Evolutionary conservation across 1,284 basidiomycete genomes (phyloP).

Genomic region (Bjerkandera adusta): DNA sequence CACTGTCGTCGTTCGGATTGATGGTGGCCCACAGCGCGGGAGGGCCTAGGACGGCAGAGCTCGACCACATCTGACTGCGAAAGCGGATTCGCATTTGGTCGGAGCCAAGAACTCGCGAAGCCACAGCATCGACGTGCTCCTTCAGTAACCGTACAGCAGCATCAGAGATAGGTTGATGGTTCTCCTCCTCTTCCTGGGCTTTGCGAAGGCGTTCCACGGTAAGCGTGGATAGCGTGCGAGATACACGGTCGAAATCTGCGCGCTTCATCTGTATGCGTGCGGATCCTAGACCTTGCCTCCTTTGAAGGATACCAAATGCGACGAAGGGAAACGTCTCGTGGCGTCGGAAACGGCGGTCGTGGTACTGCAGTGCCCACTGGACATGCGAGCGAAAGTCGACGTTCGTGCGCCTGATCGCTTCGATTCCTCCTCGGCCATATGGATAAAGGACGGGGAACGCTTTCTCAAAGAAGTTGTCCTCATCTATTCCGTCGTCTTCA

Average conservation of each 20-base stretch:
- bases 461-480: slow-evolving; percentile 25
- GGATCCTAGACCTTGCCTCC: slow-evolving; percentile 20
- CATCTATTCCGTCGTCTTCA: not conserved
- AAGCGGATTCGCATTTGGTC: slow-evolving; percentile 8
- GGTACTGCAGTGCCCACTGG: slow-evolving; percentile 35
- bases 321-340: slow-evolving; percentile 34
- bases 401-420: slow-evolving; percentile 18
- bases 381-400: slow-evolving; percentile 33
- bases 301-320: slow-evolving; percentile 33
- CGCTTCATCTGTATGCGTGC: slow-evolving; percentile 16
- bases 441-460: slow-evolving; percentile 38
- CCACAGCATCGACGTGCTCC: slow-evolving; percentile 14
- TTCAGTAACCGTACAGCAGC: slow-evolving; percentile 13
- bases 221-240: slow-evolving; percentile 11
- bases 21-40: slow-evolving; percentile 26
- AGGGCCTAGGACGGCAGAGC: slow-evolving; percentile 12
- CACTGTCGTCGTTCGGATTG: slow-evolving; percentile 29
- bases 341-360: slow-evolving; percentile 30
- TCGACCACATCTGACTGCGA: slow-evolving; percentile 18
- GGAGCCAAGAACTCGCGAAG: slow-evolving; percentile 12
- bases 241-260: slow-evolving; percentile 11
- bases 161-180: slow-evolving; percentile 9
- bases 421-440: slow-evolving; percentile 38
- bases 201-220: slow-evolving; percentile 13
- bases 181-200: slow-evolving; percentile 17